Conservation (phyloP, 176 grass and related monocot genomes). For the Phyllostachys edulis region DNA sequence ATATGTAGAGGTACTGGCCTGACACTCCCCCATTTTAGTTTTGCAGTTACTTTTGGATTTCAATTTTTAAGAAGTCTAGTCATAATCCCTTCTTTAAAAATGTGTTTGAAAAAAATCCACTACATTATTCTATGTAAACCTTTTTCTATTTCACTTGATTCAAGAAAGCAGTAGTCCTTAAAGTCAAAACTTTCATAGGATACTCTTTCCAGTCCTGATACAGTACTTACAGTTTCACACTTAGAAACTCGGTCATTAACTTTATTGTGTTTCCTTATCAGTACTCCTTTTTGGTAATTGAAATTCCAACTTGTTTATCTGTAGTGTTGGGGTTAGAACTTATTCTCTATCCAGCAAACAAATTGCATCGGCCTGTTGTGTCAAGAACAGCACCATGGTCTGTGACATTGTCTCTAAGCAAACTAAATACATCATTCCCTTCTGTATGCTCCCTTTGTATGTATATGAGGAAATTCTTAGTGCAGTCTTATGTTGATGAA, state of each 20-base stretch:
- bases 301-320: background rate
- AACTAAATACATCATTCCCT: background rate
- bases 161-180: background rate
- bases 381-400: background rate
- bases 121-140: background rate
- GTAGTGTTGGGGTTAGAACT: background rate
- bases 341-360: background rate
- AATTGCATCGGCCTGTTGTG: background rate
- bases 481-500: background rate
- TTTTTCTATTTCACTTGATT: background rate
- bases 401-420: background rate
- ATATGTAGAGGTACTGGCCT: conserved; percentile 66
- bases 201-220: background rate
- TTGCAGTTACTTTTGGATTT: background rate
- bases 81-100: background rate
- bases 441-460: conserved; percentile 3
- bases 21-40: conserved; percentile 15
- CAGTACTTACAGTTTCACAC: background rate
- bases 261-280: background rate
- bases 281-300: conserved; percentile 2
- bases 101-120: background rate
- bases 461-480: background rate
- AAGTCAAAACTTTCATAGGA: background rate
- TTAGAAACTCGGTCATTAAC: background rate
- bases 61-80: background rate